Conservation (phyloP, 495 filamentous ascomycete species). For the Paragyromitra xinjiangensis region DNA sequence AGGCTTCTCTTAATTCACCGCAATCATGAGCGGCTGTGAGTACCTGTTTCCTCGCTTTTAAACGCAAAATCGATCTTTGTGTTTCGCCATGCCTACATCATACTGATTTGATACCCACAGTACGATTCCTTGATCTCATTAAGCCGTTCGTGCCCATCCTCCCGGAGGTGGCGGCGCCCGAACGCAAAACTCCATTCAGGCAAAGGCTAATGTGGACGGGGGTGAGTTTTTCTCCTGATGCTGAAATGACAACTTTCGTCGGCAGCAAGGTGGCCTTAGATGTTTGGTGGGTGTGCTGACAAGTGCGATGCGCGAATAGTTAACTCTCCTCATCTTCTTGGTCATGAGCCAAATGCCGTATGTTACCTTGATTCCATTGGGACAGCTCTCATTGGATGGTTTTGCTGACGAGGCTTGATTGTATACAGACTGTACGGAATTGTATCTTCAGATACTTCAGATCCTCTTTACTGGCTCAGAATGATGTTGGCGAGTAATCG, state of each 20-base stretch:
- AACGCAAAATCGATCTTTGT: constrained; percentile 47
- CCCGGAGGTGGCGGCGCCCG: constrained; percentile 96
- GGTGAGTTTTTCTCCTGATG: constrained; percentile 61
- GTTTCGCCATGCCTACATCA: constrained; percentile 26
- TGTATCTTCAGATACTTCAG: constrained; percentile 94
- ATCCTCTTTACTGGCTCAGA: constrained; percentile 98
- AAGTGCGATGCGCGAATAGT: constrained; percentile 60
- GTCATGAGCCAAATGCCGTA: constrained; percentile 99
- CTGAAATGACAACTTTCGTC: constrained; percentile 11
- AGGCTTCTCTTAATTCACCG: constrained; percentile 56
- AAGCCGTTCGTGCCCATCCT: constrained; percentile 99
- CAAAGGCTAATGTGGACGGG: constrained; percentile 99
- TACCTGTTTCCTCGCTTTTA: constrained; percentile 50
- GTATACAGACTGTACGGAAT: constrained; percentile 75
- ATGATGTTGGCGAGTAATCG: constrained; percentile 99
- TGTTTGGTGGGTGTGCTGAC: constrained; percentile 57
- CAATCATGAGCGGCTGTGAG: constrained; percentile 70
- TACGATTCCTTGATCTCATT: constrained; percentile 99
- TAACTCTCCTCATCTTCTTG: constrained; percentile 97
- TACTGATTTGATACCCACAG: constrained; percentile 63
- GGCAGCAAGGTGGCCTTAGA: constrained; percentile 19
- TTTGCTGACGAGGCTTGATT: constrained; percentile 19
- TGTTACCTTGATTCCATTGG: constrained; percentile 45
- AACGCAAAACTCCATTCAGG: constrained; percentile 96
- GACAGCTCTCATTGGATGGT: constrained; percentile 2